phyloP scores from a whole-genome alignment of 192 early-diverging fungal genomes.

The Coemansia reversa region DNA sequence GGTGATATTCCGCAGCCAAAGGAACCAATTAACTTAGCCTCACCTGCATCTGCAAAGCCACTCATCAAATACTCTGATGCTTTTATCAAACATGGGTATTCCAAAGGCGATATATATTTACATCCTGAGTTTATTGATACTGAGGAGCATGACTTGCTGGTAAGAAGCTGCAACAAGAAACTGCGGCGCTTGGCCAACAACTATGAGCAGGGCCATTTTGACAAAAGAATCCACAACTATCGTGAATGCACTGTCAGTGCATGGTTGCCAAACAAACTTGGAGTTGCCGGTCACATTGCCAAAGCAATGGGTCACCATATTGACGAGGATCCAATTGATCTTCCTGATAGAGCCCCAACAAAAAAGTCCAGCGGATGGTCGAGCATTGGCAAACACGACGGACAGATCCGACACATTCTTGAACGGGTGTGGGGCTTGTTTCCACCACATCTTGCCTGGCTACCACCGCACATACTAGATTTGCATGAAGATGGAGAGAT shows the following conservation, averaged over 20 bases:
- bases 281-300: conserved; percentile 29
- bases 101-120: conserved; percentile 37
- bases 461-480: conserved; percentile 79
- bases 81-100: conserved; percentile 19
- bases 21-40: conserved; percentile 16
- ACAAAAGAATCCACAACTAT: conserved; percentile 72
- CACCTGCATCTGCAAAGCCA: conserved; percentile 17
- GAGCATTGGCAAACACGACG: conserved; percentile 49
- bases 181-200: conserved; percentile 54
- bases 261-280: conserved; percentile 53
- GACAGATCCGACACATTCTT: conserved; percentile 55
- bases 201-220: conserved; percentile 78
- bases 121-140: conserved; percentile 40
- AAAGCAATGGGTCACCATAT: conserved; percentile 20
- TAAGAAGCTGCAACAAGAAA: conserved; percentile 49
- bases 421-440: conserved; percentile 61
- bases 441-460: conserved; percentile 60
- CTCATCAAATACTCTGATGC: conserved; percentile 30
- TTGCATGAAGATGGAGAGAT: conserved; percentile 71
- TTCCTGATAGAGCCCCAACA: conserved; percentile 29
- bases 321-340: conserved; percentile 37
- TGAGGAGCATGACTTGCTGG: conserved; percentile 50
- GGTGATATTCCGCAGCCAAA: conserved; percentile 30
- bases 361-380: conserved; percentile 47
- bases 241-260: conserved; percentile 68